Evolutionary conservation across 345 rosid genomes (phyloP).

Genomic region (Erysimum cheiranthoides): DNA sequence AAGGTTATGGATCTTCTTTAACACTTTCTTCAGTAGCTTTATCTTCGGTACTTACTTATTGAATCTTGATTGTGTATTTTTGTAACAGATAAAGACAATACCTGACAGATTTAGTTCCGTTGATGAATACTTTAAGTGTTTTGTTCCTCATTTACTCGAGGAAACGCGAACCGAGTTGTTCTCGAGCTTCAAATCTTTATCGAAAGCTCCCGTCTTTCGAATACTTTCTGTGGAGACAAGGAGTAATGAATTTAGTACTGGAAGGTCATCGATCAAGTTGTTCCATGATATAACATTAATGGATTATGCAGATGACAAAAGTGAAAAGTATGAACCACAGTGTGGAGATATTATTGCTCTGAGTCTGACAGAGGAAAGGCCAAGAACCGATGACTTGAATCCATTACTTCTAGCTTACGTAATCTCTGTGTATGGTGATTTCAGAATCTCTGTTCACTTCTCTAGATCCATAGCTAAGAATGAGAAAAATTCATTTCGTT

Average conservation of each 20-base stretch:
- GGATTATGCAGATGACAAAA: background rate
- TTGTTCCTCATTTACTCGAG: slow-evolving; percentile 47
- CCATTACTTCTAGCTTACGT: slow-evolving; percentile 1
- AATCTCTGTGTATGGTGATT: background rate
- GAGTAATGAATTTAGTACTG: background rate
- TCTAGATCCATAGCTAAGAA: background rate
- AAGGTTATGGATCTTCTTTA: slow-evolving; percentile 24
- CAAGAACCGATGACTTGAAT: background rate
- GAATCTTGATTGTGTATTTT: background rate
- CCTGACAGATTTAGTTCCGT: slow-evolving; percentile 43
- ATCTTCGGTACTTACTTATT: background rate
- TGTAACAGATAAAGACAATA: slow-evolving; percentile 43
- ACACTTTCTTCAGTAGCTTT: background rate
- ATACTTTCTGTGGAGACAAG: background rate
- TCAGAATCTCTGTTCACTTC: background rate
- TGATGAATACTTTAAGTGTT: slow-evolving; percentile 40
- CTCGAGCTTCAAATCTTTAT: slow-evolving; percentile 32
- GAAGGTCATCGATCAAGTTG: background rate
- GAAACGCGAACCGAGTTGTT: slow-evolving; percentile 47
- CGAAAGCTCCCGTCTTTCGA: slow-evolving; percentile 30
- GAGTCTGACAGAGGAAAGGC: background rate
- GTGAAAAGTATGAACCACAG: background rate
- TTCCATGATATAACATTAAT: background rate
- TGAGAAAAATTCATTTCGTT: background rate
- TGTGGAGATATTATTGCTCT: slow-evolving; percentile 3